These are phyloP conservation scores for Starmerella bombicola DNA, from an alignment of 805 yeast species.

Conservation along the genomic window DNA sequence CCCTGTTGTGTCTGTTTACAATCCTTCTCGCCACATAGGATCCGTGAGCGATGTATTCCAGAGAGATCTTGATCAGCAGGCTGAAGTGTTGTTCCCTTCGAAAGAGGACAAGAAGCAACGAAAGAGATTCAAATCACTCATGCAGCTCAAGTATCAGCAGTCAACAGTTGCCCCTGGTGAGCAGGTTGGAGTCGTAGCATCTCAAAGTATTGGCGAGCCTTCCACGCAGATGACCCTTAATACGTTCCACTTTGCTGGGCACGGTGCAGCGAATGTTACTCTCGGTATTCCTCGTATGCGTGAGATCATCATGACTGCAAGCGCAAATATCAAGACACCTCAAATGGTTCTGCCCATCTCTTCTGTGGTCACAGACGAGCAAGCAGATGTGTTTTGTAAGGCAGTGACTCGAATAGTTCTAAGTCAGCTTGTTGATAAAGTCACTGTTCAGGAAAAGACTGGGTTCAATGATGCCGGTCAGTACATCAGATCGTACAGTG, in stretches of 20 bases:
- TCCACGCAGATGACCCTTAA: slow-evolving; percentile 97
- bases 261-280: slow-evolving; percentile 99
- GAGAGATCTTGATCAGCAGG: slow-evolving; percentile 59
- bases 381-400: slow-evolving; percentile 88
- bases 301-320: slow-evolving; percentile 99
- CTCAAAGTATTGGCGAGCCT: slow-evolving; percentile 98
- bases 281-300: slow-evolving; percentile 99
- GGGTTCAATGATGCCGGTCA: slow-evolving; percentile 40
- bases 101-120: slow-evolving; percentile 40
- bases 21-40: slow-evolving; percentile 84
- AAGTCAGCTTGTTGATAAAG: slow-evolving; percentile 78
- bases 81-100: slow-evolving; percentile 35
- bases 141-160: slow-evolving; percentile 97
- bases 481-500: slow-evolving; percentile 55
- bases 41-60: slow-evolving; percentile 86
- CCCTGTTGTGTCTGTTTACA: slow-evolving; percentile 74
- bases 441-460: slow-evolving; percentile 77
- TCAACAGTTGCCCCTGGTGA: slow-evolving; percentile 94
- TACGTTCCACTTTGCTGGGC: slow-evolving; percentile 98
- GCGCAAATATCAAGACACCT: slow-evolving; percentile 91
- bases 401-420: slow-evolving; percentile 72
- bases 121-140: slow-evolving; percentile 84
- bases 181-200: slow-evolving; percentile 94
- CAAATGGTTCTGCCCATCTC: slow-evolving; percentile 90
- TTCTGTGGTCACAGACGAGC: slow-evolving; percentile 65